Base-by-base conservation (phyloP, 805 yeast species). In the Zygoascus flipseniorum region DNA sequence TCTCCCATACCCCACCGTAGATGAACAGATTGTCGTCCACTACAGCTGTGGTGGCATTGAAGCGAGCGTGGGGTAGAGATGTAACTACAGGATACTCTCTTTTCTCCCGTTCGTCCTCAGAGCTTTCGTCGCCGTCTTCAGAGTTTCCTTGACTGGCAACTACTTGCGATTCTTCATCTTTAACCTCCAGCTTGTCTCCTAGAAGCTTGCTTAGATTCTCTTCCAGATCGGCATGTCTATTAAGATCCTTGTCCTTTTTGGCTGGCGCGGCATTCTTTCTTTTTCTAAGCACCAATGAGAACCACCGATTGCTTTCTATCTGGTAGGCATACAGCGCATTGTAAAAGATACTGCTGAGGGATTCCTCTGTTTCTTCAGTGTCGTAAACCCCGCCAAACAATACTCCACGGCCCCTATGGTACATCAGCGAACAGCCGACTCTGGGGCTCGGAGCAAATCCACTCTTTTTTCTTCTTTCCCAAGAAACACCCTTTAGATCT, bases 321-420 rank as follows among this genome's bases (percentile, higher is more conserved):
- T 89, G 95, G 66, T 87, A 92, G 1, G 95, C 84, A 62, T 81
- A 81, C 49, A 92, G 69, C 56, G 83, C 82, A 66, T 90, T 89
- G 71, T 79, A 92, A 67, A 90, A 92, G 48, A 79, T 81, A 1
- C 96, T 88, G 47, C 86, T 92, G 56, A 92, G 71, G 52, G 86
- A 80, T 69, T 93, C 98, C 67, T 92, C 98, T 13, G 96, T 92
- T 69, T 92, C 99, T 61, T 90, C 96, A 56, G 79, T 86, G 68
- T 92, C 98, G 63, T 80, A 90, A 13, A 93, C 99, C 62, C 98
- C 98, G 41, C 98, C 98, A 72, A 92, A 93, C 64, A 90, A 63
- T 9, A 92, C 77, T 54, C 97, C 97, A 72, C 97, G 81, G 54
- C 95, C 95, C 62, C 87, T 86, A 69, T 92, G 98, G 59, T 76